Percentiles rank a stretch among this genome's conserved stretches.
phyloP scores from a whole-genome alignment of 257 asterid genomes.

The Coffea canephora region DNA sequence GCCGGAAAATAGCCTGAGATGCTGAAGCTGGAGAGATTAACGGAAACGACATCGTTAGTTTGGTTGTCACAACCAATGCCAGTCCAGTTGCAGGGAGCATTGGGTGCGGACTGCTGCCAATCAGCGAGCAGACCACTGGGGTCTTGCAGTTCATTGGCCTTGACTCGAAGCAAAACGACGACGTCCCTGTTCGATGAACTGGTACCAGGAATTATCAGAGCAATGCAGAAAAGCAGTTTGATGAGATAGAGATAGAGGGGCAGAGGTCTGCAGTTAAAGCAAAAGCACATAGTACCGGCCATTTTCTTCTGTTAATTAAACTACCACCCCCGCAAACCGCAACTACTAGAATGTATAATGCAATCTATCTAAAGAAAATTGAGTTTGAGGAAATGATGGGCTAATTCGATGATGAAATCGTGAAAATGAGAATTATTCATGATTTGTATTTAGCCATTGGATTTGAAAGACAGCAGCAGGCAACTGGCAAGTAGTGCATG shows the following conservation, averaged over 20 bases:
- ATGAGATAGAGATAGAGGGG: constrained; percentile 19
- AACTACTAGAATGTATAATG: neutral
- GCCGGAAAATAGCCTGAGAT: constrained; percentile 59
- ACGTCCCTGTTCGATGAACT: constrained; percentile 50
- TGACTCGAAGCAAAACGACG: constrained; percentile 55
- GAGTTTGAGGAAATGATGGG: neutral
- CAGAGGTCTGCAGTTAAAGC: neutral
- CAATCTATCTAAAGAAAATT: neutral
- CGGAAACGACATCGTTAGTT: constrained; percentile 44
- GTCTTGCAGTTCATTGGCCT: constrained; percentile 48
- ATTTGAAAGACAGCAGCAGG: neutral
- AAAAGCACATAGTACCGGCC: neutral
- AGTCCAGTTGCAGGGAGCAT: constrained; percentile 71
- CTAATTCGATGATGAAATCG: neutral
- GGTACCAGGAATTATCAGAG: constrained; percentile 20
- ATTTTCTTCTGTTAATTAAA: neutral
- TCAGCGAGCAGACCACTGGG: constrained; percentile 39
- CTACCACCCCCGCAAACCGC: neutral
- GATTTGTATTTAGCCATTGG: constrained; percentile 7
- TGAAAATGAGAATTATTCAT: neutral
- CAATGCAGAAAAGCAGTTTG: constrained; percentile 23
- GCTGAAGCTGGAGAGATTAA: constrained; percentile 37
- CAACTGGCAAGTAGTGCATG: neutral
- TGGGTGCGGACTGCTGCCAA: constrained; percentile 44
- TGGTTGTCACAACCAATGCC: constrained; percentile 51